phyloP scores from a whole-genome alignment of 1,284 basidiomycete genomes.

The Puccinia coronata region DNA sequence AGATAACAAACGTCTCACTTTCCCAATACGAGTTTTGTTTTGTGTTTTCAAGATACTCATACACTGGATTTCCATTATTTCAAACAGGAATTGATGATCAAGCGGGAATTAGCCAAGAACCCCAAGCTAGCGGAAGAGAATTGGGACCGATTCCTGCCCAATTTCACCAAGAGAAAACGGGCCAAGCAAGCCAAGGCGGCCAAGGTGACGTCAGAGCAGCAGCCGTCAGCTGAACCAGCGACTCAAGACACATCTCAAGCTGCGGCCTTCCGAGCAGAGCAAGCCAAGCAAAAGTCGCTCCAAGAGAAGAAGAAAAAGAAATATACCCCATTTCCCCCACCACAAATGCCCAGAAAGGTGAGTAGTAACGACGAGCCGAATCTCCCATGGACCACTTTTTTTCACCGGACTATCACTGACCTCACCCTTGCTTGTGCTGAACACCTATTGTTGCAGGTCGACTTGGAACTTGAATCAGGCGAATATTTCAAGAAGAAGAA shows the following conservation, averaged over 20 bases:
- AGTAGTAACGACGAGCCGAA: conserved; percentile 47
- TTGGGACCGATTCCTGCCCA: conserved; percentile 96
- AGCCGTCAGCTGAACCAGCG: conserved; percentile 69
- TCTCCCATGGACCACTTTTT: background rate
- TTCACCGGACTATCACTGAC: background rate
- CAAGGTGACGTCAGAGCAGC: background rate
- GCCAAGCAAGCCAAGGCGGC: conserved; percentile 81
- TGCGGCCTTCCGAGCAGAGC: conserved; percentile 41
- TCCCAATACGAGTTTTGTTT: background rate
- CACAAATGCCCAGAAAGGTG: conserved; percentile 88
- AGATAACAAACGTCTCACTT: background rate
- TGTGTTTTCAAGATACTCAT: conserved; percentile 13
- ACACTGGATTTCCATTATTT: conserved; percentile 14
- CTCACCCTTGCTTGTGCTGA: background rate
- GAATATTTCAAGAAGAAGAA: conserved; percentile 92
- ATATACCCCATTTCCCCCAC: conserved; percentile 98
- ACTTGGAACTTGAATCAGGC: conserved; percentile 90
- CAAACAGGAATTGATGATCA: conserved; percentile 93
- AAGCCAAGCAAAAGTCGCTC: conserved; percentile 54
- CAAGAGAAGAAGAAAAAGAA: conserved; percentile 72
- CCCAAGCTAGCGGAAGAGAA: conserved; percentile 90
- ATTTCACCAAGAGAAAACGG: conserved; percentile 90
- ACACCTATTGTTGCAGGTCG: conserved; percentile 65
- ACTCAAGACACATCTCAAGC: conserved; percentile 44
- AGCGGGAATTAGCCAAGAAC: conserved; percentile 95